phyloP scores from a whole-genome alignment of 495 filamentous ascomycete species.

The Chaetomium fimeti region DNA sequence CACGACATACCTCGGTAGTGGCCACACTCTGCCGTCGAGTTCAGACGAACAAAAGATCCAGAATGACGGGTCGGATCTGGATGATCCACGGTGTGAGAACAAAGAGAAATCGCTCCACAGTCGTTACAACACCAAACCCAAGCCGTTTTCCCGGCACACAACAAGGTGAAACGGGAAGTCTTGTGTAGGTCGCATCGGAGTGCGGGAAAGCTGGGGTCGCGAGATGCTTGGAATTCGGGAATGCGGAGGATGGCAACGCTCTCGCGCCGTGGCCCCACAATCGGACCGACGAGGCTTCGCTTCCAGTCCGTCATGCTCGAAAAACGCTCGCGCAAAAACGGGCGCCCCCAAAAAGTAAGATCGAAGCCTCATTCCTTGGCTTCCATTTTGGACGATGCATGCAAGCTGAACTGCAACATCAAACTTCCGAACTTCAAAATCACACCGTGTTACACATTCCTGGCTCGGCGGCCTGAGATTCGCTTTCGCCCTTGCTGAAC shows the following conservation, averaged over 20 bases:
- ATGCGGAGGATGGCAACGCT: conserved; percentile 31
- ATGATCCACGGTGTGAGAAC: not conserved
- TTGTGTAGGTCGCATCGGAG: conserved; percentile 22
- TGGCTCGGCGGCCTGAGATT: not conserved
- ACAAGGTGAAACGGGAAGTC: conserved; percentile 14
- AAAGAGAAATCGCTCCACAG: conserved; percentile 9
- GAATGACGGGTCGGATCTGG: not conserved
- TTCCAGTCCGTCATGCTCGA: not conserved
- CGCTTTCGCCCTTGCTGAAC: not conserved
- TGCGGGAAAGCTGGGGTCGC: conserved; percentile 26
- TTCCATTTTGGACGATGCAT: not conserved
- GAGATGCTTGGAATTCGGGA: conserved; percentile 13
- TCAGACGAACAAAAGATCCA: not conserved
- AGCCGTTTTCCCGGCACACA: conserved; percentile 8
- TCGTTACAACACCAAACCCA: too few species aligned
- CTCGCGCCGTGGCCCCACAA: conserved; percentile 18
- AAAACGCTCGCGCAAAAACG: too few species aligned
- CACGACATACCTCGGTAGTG: too few species aligned
- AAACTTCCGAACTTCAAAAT: not conserved
- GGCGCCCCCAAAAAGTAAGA: not conserved
- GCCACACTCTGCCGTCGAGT: not conserved
- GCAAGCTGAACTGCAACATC: conserved; percentile 20
- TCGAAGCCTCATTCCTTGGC: conserved; percentile 22
- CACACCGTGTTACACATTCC: conserved; percentile 5
- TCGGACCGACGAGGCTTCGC: conserved; percentile 39